phyloP scores from a whole-genome alignment of 2,329 filamentous ascomycete genomes.

The Verticillium dahliae region DNA sequence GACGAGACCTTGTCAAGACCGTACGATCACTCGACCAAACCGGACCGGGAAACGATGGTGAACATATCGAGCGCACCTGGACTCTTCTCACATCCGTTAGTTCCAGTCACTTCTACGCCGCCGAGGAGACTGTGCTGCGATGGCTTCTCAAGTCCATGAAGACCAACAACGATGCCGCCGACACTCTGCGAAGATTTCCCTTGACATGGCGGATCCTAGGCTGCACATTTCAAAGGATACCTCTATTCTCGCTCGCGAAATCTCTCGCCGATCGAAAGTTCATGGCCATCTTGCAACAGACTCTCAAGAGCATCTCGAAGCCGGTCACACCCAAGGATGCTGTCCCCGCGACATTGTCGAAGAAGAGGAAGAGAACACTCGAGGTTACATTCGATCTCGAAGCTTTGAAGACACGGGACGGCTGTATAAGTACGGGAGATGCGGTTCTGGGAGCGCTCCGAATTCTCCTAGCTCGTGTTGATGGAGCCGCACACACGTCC shows the following conservation, averaged over 20 bases:
- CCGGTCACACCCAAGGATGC: conserved; percentile 13
- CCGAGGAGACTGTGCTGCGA: conserved; percentile 52
- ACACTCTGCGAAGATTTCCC: conserved; percentile 48
- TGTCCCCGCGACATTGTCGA: conserved; percentile 9
- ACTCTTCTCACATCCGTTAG: conserved; percentile 34
- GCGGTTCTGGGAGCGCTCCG: conserved; percentile 40
- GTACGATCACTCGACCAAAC: conserved; percentile 50
- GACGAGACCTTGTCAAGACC: conserved; percentile 38
- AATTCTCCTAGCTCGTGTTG: conserved; percentile 38
- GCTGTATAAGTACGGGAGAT: conserved; percentile 39
- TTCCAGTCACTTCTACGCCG: conserved; percentile 39
- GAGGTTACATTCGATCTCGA: conserved; percentile 29
- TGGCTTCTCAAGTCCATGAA: conserved; percentile 60
- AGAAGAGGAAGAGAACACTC: conserved; percentile 40
- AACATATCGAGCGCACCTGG: conserved; percentile 45
- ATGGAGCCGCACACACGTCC: conserved; percentile 22
- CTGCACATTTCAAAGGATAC: conserved; percentile 57
- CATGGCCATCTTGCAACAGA: conserved; percentile 56
- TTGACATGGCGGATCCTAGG: conserved; percentile 56
- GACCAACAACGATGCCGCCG: conserved; percentile 31
- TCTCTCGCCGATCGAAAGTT: conserved; percentile 67
- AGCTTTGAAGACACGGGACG: conserved; percentile 28
- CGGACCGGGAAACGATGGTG: conserved; percentile 32
- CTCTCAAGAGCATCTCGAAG: conserved; percentile 51
- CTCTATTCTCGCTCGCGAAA: conserved; percentile 62